These are phyloP conservation scores for Botrytis fragariae DNA, from an alignment of 2,329 filamentous ascomycete species.

Conservation along the genomic window DNA sequence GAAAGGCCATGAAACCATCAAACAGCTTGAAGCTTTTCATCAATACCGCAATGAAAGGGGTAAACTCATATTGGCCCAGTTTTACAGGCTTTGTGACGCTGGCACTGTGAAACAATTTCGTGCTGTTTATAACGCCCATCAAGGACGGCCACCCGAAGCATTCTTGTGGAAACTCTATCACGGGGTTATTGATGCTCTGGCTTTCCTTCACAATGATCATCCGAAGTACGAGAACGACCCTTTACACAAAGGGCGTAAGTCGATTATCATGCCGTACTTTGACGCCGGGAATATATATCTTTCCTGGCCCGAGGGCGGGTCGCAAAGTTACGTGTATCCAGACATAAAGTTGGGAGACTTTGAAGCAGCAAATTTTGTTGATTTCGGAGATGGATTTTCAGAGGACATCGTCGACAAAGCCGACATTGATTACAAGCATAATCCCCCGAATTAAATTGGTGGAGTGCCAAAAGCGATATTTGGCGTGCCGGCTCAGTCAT, in stretches of 20 bases:
- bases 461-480: conserved; percentile 6
- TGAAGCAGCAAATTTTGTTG: not conserved
- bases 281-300: conserved; percentile 8
- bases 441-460: not conserved
- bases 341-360: conserved; percentile 1
- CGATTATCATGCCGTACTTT: not conserved
- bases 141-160: not conserved
- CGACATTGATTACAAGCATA: not conserved
- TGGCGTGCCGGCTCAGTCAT: conserved; percentile 8
- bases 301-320: not conserved
- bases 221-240: conserved; percentile 7
- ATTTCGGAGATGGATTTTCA: not conserved
- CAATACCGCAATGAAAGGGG: not conserved
- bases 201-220: conserved; percentile 17
- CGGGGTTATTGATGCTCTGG: not conserved
- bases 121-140: not conserved
- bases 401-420: not conserved
- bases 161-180: conserved; percentile 9
- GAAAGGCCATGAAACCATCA: conserved; percentile 1
- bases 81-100: conserved; percentile 5
- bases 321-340: not conserved
- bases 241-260: not conserved
- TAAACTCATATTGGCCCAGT: not conserved
- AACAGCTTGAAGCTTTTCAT: conserved; percentile 7
- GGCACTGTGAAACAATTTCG: conserved; percentile 4